phyloP scores from a whole-genome alignment of 1,139 yeast species.

The Ogataea hybrid region DNA sequence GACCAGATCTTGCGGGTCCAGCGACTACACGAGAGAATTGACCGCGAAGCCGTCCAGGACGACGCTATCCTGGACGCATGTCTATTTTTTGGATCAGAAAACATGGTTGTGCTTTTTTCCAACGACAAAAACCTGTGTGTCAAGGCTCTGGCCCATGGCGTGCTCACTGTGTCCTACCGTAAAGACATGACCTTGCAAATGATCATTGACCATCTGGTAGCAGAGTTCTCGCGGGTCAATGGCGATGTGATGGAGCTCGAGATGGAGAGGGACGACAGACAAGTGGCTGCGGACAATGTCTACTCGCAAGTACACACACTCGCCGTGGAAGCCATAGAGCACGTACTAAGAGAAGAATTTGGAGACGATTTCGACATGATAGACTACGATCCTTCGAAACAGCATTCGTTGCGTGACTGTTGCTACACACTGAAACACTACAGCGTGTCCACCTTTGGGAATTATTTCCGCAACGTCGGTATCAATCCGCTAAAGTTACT shows the following conservation, averaged over 20 bases:
- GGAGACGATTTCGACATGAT: slow-evolving; percentile 56
- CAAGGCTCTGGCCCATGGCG: slow-evolving; percentile 67
- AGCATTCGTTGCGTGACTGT: slow-evolving; percentile 43
- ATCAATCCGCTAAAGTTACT: slow-evolving; percentile 34
- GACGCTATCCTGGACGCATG: slow-evolving; percentile 89
- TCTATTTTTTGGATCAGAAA: slow-evolving; percentile 49
- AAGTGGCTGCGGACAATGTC: slow-evolving; percentile 14
- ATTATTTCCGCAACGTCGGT: slow-evolving; percentile 36
- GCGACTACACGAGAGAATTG: slow-evolving; percentile 51
- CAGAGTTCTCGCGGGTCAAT: slow-evolving; percentile 33
- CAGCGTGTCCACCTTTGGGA: slow-evolving; percentile 60
- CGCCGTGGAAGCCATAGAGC: slow-evolving; percentile 47
- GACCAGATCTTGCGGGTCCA: slow-evolving; percentile 64
- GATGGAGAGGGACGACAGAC: neutral
- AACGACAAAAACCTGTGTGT: slow-evolving; percentile 82
- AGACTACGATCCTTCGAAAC: slow-evolving; percentile 41
- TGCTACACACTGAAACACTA: slow-evolving; percentile 43
- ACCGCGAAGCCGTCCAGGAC: slow-evolving; percentile 50
- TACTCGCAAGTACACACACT: slow-evolving; percentile 44
- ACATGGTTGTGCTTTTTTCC: slow-evolving; percentile 64
- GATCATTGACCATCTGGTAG: slow-evolving; percentile 51
- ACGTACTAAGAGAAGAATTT: slow-evolving; percentile 52
- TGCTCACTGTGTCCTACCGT: slow-evolving; percentile 66
- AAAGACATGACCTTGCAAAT: slow-evolving; percentile 57
- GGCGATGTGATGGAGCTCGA: slow-evolving; percentile 14